A percentile compares a stretch with the other conserved stretches of the same genome.
phyloP scores from a whole-genome alignment of 306 rosid species.

The Echinosophora koreensis region DNA sequence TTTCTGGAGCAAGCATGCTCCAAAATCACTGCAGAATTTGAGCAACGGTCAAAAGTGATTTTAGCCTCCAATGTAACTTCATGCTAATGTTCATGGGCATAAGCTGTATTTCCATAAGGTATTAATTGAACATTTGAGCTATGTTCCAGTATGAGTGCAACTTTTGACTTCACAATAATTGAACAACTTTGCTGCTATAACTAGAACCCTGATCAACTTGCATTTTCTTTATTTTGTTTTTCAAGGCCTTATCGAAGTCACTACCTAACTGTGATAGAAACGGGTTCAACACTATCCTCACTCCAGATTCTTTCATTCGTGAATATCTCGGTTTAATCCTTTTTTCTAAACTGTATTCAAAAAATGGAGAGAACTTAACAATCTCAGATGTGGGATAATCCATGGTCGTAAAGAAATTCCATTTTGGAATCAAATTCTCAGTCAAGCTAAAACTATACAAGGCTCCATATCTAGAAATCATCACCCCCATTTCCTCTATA shows the following conservation, averaged over 20 bases:
- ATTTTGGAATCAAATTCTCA: slow-evolving; percentile 73
- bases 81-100: no score
- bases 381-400: slow-evolving; percentile 74
- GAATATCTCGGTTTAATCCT: slow-evolving; percentile 92
- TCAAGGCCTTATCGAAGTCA: slow-evolving; percentile 59
- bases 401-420: slow-evolving; percentile 86
- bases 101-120: no score
- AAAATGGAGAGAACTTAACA: slow-evolving; percentile 86
- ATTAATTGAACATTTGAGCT: no score
- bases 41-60: no score
- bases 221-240: slow-evolving; percentile 69
- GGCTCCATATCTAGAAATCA: slow-evolving; percentile 84
- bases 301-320: slow-evolving; percentile 63
- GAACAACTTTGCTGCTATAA: slow-evolving; percentile 14
- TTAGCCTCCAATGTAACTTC: no score
- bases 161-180: no score
- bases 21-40: no score
- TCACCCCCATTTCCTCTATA: slow-evolving; percentile 71
- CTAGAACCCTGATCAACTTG: slow-evolving; percentile 41
- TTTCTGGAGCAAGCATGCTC: no score
- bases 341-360: slow-evolving; percentile 80
- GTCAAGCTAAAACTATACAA: slow-evolving; percentile 80
- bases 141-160: no score
- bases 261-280: slow-evolving; percentile 67
- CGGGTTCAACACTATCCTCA: slow-evolving; percentile 74